Percentiles rank a stretch among this genome's conserved stretches.
Conservation (phyloP, 306 rosid genomes). For the Dalbergia cochinchinensis region DNA sequence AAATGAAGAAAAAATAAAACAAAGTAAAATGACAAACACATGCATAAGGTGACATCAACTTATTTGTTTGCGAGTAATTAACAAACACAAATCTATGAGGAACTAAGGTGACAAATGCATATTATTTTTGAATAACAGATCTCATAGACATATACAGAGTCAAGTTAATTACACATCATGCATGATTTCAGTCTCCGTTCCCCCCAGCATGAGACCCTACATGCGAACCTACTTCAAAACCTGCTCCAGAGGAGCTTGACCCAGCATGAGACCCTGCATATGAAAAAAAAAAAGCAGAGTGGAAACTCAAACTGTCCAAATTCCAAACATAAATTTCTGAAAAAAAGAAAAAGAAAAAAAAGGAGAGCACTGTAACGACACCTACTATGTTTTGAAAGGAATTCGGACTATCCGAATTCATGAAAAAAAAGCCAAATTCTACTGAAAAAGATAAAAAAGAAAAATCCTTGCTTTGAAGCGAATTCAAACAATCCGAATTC, state of each 20-base stretch:
- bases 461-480: too few relatives aligned
- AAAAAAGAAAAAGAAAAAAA: too few relatives aligned
- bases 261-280: too few relatives aligned
- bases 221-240: too few relatives aligned
- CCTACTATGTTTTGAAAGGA: too few relatives aligned
- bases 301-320: too few relatives aligned
- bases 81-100: background rate
- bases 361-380: too few relatives aligned
- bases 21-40: background rate
- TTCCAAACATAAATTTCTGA: too few relatives aligned
- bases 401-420: background rate
- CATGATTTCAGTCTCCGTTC: slow-evolving; percentile 30
- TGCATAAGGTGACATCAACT: slow-evolving; percentile 16
- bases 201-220: slow-evolving; percentile 54
- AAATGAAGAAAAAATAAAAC: background rate
- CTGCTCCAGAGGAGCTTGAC: too few relatives aligned
- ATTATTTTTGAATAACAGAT: background rate
- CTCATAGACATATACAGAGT: background rate
- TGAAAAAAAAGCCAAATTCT: too few relatives aligned
- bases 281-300: too few relatives aligned
- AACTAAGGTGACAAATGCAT: slow-evolving; percentile 1
- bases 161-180: background rate
- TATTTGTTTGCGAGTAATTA: background rate
- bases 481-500: too few relatives aligned
- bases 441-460: slow-evolving; percentile 20